Evolutionary conservation across 164 flowering plant genomes (phyloP), one percentile per base, ranked within the genome.

Genomic region (Chimonanthus praecox): DNA sequence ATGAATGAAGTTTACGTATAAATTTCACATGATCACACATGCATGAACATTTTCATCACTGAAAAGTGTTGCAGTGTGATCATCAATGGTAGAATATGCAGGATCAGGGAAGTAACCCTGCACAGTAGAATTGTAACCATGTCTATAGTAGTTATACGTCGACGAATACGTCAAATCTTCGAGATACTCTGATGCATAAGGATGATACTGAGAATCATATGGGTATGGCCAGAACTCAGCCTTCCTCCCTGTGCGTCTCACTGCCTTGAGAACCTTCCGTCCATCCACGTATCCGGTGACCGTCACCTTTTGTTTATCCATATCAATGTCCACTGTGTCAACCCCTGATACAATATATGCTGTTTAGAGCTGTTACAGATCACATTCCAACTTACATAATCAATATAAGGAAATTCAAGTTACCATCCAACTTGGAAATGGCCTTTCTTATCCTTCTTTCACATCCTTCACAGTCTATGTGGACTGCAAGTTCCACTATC

Each of bases 201-300:
- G 94, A 67, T 91, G 82, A 76, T 91, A 89, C 73, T 86, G 87
- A 5, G 77, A 75, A 70, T 89, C 89, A 20, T 90, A 92, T 0
- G 94, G 94, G 68, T 75, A 88, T 11, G 92, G 91, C 94, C 97
- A 92, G 60, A 87, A 87, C 84, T 92, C 97, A 0, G 97, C 94
- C 43, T 74, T 85, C 69, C 89, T 83, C 46, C 92, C 92, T 0
- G 88, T 87, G 64, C 91, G 83, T 74, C 97, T 86, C 78, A 85
- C 94, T 16, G 73, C 79, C 83, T 88, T 92, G 3, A 92, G 79
- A 9, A 92, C 93, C 75, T 80, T 77, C 65, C 86, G 79, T 65
- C 83, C 79, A 48, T 92, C 89, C 10, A 89, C 79, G 58, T 88
- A 86, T n/a, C 97, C 97, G 0, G 81, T 85, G 63, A 90, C 94